Evolutionary conservation across 2,329 filamentous ascomycete genomes (phyloP).

Genomic region (Pestalotiopsis fici): DNA sequence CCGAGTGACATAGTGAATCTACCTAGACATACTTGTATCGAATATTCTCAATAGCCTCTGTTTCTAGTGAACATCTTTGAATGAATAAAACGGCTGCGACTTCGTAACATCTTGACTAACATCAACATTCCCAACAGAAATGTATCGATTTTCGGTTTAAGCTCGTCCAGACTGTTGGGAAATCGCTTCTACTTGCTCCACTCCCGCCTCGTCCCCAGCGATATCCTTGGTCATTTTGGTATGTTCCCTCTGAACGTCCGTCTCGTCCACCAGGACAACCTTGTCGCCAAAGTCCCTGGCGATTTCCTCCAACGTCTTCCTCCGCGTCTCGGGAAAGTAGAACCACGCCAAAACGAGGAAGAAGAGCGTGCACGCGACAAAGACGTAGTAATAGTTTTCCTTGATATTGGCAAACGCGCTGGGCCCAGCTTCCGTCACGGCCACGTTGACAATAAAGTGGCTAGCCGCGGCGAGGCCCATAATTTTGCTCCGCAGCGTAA

Average conservation of each 20-base stretch:
- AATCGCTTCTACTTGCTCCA: conserved; percentile 1
- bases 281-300: conserved; percentile 24
- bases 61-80: too few relatives aligned
- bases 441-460: conserved; percentile 58
- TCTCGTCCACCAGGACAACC: conserved; percentile 19
- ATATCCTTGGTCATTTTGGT: conserved; percentile 2
- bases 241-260: conserved; percentile 13
- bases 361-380: conserved; percentile 52
- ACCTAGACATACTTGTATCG: too few relatives aligned
- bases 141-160: too few relatives aligned
- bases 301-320: conserved; percentile 26
- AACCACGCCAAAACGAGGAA: conserved; percentile 54
- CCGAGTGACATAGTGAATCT: background rate
- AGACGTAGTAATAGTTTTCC: conserved; percentile 64
- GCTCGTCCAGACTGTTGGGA: background rate
- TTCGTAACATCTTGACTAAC: too few relatives aligned
- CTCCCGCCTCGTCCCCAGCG: conserved; percentile 14
- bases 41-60: too few relatives aligned
- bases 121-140: too few relatives aligned
- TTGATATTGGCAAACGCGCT: conserved; percentile 56
- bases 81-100: too few relatives aligned
- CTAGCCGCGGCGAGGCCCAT: conserved; percentile 55
- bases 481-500: conserved; percentile 52
- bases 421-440: conserved; percentile 54
- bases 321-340: conserved; percentile 48